phyloP scores from a whole-genome alignment of 2,329 filamentous ascomycete genomes.

The Aureobasidium subglaciale region DNA sequence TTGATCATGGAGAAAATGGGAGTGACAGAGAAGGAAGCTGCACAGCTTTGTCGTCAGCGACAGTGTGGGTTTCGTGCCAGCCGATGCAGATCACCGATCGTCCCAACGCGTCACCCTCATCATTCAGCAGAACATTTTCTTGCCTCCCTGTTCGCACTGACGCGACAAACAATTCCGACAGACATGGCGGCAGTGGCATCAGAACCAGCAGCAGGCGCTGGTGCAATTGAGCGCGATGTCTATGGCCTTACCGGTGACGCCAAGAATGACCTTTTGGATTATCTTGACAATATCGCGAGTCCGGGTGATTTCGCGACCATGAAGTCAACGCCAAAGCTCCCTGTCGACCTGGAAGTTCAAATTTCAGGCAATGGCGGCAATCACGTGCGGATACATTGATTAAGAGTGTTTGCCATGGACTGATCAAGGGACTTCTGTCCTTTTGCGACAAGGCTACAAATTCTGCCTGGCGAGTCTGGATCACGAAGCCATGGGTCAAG shows the following conservation, averaged over 20 bases:
- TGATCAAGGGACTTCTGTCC: conserved; percentile 19
- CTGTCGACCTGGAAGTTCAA: neutral
- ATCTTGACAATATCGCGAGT: neutral
- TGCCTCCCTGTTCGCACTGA: neutral
- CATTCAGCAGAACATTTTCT: neutral
- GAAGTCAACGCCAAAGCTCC: neutral
- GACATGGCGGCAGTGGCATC: neutral
- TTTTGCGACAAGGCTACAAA: conserved; percentile 20
- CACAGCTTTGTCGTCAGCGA: neutral
- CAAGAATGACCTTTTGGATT: neutral
- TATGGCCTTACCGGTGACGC: neutral
- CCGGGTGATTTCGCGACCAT: neutral
- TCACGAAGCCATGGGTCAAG: conserved; percentile 8
- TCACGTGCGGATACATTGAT: conserved; percentile 18
- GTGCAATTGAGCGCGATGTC: neutral
- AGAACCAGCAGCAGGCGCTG: no score
- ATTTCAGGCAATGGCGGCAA: conserved; percentile 15
- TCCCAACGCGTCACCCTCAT: neutral
- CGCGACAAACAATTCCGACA: neutral
- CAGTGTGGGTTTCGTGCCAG: neutral
- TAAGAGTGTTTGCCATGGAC: conserved; percentile 14
- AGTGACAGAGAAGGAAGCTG: neutral
- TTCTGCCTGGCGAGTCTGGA: conserved; percentile 20
- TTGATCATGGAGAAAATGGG: no score
- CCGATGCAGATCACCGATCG: neutral